Conservation (phyloP, 2,329 filamentous ascomycete genomes). For the Stemphylium vesicarium region DNA sequence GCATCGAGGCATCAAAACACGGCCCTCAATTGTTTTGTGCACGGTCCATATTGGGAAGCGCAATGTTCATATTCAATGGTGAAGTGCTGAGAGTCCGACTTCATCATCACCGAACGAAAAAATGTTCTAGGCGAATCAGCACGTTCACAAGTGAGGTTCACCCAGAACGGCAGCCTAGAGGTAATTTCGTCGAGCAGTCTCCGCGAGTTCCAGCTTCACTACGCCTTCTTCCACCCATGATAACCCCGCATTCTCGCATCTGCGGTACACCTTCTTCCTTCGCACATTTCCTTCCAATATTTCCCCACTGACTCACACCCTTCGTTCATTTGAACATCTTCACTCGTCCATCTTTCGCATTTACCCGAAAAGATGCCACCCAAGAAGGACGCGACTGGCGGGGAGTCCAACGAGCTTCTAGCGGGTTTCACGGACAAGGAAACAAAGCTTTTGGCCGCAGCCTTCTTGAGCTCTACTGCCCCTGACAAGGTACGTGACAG, state of each 20-base stretch:
- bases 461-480: conserved; percentile 33
- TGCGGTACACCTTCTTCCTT: not conserved
- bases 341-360: not conserved
- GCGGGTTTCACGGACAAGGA: conserved; percentile 34
- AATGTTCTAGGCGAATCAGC: not conserved
- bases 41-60: no score
- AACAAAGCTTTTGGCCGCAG: conserved; percentile 39
- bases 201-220: conserved; percentile 14
- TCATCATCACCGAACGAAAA: not conserved
- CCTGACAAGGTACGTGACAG: conserved; percentile 35
- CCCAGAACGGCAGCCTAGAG: conserved; percentile 5
- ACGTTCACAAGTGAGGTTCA: conserved; percentile 1
- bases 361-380: conserved; percentile 28
- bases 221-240: conserved; percentile 1
- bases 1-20: not conserved
- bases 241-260: conserved; percentile 1
- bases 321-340: not conserved
- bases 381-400: conserved; percentile 26
- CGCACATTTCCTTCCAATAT: not conserved
- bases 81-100: not conserved
- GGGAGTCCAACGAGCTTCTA: conserved; percentile 12
- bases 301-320: not conserved
- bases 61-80: not conserved
- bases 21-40: no score
- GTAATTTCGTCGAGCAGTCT: not conserved